Evolutionary conservation across 2,329 filamentous ascomycete species (phyloP), one percentile per base, ranked within the genome.

Genomic region (Aspergillus sp.): DNA sequence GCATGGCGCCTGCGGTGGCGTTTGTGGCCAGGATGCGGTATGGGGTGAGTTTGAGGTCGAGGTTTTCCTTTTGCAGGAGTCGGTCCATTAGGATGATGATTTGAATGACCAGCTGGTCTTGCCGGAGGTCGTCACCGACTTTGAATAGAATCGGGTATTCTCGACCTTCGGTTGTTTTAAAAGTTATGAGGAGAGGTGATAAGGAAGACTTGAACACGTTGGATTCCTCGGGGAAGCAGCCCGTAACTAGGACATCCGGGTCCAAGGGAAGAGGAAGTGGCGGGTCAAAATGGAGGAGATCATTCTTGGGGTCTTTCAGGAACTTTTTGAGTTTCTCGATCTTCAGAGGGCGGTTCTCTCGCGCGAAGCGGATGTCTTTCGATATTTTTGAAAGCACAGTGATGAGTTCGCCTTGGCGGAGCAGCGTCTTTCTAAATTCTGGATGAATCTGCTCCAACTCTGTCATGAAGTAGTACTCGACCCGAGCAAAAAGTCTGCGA

Each of bases 81-180:
- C 94, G 91, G 71, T 99, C 95, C 95, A 99, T 99, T 17, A 99
- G 85, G 0, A 92, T 96, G 75, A 99, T 97, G 72, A 98, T 98
- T 72, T 92, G 95, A 58, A 99, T 96, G 41, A 99, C 94, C 2
- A 99, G 86, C 74, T 99, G 95, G 73, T 99, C 95, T 77, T 99
- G 95, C 15, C 95, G 91, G 55, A 99, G 83, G 74, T 99, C 95
- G 74, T 99, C 95, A 41, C 95, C 95, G 1, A 93, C 93, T 77
- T 99, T 99, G 86, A 99, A 99, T 57, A 98, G 90, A 66, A 99
- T 91, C 9, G 94, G 90, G 73, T 98, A 99, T 62, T 89, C 90
- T 45, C 84, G 85, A 7, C 91, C 91, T 2, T 86, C 86, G 0
- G 86, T 84, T 0, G 93, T 96, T 72, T 90, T 93, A 80, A 98